Evolutionary conservation across 805 yeast species (phyloP).

Genomic region (Pichia membranifaciens): DNA sequence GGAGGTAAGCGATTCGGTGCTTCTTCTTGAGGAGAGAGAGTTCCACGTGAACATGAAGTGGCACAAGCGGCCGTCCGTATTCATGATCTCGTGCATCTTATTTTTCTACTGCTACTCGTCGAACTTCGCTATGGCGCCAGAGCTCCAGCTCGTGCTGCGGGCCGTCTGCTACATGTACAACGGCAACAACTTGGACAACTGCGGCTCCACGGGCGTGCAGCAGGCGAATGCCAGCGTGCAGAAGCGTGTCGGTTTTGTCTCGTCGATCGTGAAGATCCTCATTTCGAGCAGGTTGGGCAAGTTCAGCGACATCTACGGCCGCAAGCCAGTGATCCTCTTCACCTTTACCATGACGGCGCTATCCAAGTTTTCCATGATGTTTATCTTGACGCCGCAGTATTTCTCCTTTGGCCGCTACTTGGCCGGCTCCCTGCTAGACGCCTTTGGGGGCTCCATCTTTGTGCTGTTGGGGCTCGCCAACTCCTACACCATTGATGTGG

Average conservation of each 20-base stretch:
- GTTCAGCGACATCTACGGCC: conserved; percentile 58
- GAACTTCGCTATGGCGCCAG: conserved; percentile 36
- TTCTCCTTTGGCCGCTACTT: conserved; percentile 37
- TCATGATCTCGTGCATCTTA: conserved; percentile 39
- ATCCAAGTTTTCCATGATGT: conserved; percentile 12
- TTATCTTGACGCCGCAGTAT: conserved; percentile 22
- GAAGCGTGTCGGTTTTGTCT: conserved; percentile 36
- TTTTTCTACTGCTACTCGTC: conserved; percentile 39
- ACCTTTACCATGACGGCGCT: conserved; percentile 20
- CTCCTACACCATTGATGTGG: conserved; percentile 71
- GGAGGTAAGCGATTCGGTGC: conserved; percentile 10
- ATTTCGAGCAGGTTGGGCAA: conserved; percentile 61
- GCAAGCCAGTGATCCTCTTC: conserved; percentile 43
- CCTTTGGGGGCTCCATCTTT: conserved; percentile 58
- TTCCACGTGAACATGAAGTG: conserved; percentile 33
- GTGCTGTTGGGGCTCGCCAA: conserved; percentile 53
- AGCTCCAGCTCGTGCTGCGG: conserved; percentile 30
- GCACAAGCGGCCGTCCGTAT: conserved; percentile 52
- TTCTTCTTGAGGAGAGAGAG: conserved; percentile 15
- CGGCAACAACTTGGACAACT: conserved; percentile 17
- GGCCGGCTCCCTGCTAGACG: conserved; percentile 38
- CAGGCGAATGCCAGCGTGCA: conserved; percentile 42
- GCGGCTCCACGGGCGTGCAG: conserved; percentile 39
- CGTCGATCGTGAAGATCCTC: conserved; percentile 42
- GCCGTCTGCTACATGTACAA: conserved; percentile 35